Base-by-base conservation (phyloP, 495 filamentous ascomycete genomes). In the Astrothelium macrocarpum region DNA sequence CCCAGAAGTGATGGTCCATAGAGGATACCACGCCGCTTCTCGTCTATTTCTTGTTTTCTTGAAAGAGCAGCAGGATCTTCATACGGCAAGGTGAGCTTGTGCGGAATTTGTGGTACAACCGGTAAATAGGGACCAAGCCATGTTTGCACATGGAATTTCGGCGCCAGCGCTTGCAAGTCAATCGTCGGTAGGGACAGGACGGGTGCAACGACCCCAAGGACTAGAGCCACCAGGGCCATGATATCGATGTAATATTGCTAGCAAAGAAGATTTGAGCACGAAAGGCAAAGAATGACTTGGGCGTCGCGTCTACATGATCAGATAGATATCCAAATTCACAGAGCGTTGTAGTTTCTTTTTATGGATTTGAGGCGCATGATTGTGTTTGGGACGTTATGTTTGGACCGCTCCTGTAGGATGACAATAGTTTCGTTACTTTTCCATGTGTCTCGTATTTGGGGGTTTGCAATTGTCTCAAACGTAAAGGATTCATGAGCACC, bases 1-100 rank as follows among this genome's bases (percentile, higher is more conserved):
- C 67, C 67, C 45, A 60, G 29, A 39, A 68, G 60, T 49, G 67
- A 60, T 9, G 67, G 67, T n/a, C 64, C 64, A 62, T 68, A 68
- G 20, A 66, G 61, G 60, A 62, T 66, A 29, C 67, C 64, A 25
- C 28, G 46, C 25, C 59, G 59, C 32, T 68, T 66, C 9, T 34
- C 32, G 34, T 45, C n/a, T 26, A 70, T 61, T 53, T 63, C 62
- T 32, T 49, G 43, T 49, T 18, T 49, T 49, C 43, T 49, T 11
- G 9, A 20, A 49, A 49, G 43, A 20, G 43, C 9, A 49, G 43
- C 43, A 49, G 43, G 43, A 49, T 49, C 43, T 49, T 49, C 43
- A 49, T 49, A 49, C 43, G 43, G 43, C 43, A 49, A 49, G 43
- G n/a, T 10, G 43, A 49, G 43, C 43, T 49, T 49, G 9, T 49